Percentiles rank a stretch among this genome's conserved stretches.
Evolutionary conservation across 805 yeast genomes (phyloP).

Genomic region (Candida golubevii): DNA sequence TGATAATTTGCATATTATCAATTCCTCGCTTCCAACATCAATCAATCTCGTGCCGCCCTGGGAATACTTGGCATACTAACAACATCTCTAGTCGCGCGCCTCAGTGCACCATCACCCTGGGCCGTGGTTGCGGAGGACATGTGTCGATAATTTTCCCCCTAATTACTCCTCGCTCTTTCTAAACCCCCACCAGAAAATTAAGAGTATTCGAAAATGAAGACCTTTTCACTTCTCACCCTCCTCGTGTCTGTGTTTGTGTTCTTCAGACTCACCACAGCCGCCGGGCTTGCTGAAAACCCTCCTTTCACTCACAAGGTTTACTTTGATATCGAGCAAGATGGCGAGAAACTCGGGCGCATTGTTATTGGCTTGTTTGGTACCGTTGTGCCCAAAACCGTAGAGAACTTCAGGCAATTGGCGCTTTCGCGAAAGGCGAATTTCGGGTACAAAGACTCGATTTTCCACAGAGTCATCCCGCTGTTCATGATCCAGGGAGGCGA

Average conservation of each 20-base stretch:
- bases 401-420: slow-evolving; percentile 79
- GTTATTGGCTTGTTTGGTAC: slow-evolving; percentile 85
- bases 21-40: too few species aligned
- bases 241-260: slow-evolving; percentile 12
- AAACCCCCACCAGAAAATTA: background rate
- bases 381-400: slow-evolving; percentile 82
- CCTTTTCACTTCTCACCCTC: slow-evolving; percentile 12
- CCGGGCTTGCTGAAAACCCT: slow-evolving; percentile 39
- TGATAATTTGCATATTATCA: too few species aligned
- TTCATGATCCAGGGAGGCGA: slow-evolving; percentile 91
- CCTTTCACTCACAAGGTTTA: slow-evolving; percentile 73
- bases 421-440: slow-evolving; percentile 55
- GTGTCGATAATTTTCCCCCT: too few species aligned
- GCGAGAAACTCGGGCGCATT: slow-evolving; percentile 69
- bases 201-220: slow-evolving; percentile 11
- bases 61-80: too few species aligned
- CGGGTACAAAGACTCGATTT: slow-evolving; percentile 58
- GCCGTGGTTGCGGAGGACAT: too few species aligned
- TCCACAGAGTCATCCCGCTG: slow-evolving; percentile 69
- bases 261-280: slow-evolving; percentile 10
- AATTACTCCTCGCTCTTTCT: background rate
- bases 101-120: too few species aligned
- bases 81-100: too few species aligned
- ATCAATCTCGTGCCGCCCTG: too few species aligned
- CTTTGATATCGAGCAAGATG: slow-evolving; percentile 84